A percentile compares a stretch with the other conserved stretches of the same genome.
These are phyloP conservation scores for Eucalyptus pauciflora DNA, from an alignment of 345 rosid species.

Conservation along the genomic window DNA sequence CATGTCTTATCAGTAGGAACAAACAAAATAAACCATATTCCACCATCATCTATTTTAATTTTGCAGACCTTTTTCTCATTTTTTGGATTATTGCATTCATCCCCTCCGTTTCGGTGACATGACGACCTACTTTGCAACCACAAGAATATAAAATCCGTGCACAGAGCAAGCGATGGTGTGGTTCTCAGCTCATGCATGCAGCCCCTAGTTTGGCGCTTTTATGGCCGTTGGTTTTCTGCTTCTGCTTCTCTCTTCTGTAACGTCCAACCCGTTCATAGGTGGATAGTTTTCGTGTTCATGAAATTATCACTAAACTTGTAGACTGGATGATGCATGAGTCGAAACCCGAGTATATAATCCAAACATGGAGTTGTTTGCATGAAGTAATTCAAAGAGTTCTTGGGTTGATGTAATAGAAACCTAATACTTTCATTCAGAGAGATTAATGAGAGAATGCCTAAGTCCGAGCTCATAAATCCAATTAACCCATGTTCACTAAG, in stretches of 20 bases:
- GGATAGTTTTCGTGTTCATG: not conserved
- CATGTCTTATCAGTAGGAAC: not conserved
- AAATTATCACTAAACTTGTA: not conserved
- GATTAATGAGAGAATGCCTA: not conserved
- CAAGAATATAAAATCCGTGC: not conserved
- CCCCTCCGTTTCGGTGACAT: not conserved
- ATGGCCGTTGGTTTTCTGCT: not conserved
- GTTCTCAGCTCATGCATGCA: not conserved
- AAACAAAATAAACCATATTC: not conserved
- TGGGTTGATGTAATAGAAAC: rapidly evolving
- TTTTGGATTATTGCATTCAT: not conserved
- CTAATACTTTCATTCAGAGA: no score
- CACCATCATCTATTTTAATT: not conserved
- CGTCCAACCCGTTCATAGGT: not conserved
- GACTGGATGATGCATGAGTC: not conserved
- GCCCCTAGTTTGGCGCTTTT: not conserved
- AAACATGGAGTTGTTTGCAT: not conserved
- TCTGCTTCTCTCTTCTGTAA: not conserved
- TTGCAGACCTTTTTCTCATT: not conserved
- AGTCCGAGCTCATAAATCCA: not conserved
- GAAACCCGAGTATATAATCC: not conserved
- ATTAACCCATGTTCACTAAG: not conserved
- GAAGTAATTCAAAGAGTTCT: not conserved
- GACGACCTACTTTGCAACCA: not conserved
- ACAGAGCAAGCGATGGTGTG: no score